These are phyloP conservation scores for Lithohypha guttulata DNA, from an alignment of 2,329 filamentous ascomycete species.

Conservation along the genomic window DNA sequence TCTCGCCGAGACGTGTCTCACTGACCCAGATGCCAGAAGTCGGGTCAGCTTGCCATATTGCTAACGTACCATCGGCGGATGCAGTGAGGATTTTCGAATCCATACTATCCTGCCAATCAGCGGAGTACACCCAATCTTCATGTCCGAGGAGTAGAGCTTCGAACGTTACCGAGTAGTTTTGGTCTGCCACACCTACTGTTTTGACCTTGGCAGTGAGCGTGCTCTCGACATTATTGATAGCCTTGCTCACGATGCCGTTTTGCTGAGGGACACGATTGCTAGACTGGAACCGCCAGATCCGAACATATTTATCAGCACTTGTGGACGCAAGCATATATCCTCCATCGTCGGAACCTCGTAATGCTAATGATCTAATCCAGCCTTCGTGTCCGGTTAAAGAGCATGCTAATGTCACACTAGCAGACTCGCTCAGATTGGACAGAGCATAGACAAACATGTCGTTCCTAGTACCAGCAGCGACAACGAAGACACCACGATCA, in stretches of 20 bases:
- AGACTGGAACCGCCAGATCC: slow-evolving; percentile 75
- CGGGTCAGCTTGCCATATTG: slow-evolving; percentile 81
- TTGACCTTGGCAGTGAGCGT: slow-evolving; percentile 85
- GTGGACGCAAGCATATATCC: slow-evolving; percentile 82
- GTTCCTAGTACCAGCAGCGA: slow-evolving; percentile 74
- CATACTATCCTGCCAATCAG: slow-evolving; percentile 54
- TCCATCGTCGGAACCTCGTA: slow-evolving; percentile 53
- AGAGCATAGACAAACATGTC: slow-evolving; percentile 70
- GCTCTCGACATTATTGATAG: slow-evolving; percentile 2
- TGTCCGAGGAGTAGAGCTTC: slow-evolving; percentile 89
- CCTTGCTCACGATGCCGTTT: slow-evolving; percentile 29
- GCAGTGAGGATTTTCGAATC: slow-evolving; percentile 70
- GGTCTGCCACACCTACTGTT: slow-evolving; percentile 50
- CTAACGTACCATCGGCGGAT: slow-evolving; percentile 88
- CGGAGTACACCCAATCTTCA: slow-evolving; percentile 96
- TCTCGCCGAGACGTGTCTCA: slow-evolving; percentile 74
- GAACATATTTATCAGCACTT: slow-evolving; percentile 94
- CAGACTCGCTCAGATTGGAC: slow-evolving; percentile 29
- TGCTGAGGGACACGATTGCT: slow-evolving; percentile 38
- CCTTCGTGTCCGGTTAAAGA: slow-evolving; percentile 83
- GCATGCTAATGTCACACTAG: slow-evolving; percentile 59
- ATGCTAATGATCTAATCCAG: slow-evolving; percentile 81
- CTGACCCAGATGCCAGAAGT: slow-evolving; percentile 87
- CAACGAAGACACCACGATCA: slow-evolving; percentile 49
- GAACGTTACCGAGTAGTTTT: slow-evolving; percentile 73